Evolutionary conservation across 441 rosid species (phyloP), one percentile per base, ranked within the genome.

Genomic region (Erodium moschatum): DNA sequence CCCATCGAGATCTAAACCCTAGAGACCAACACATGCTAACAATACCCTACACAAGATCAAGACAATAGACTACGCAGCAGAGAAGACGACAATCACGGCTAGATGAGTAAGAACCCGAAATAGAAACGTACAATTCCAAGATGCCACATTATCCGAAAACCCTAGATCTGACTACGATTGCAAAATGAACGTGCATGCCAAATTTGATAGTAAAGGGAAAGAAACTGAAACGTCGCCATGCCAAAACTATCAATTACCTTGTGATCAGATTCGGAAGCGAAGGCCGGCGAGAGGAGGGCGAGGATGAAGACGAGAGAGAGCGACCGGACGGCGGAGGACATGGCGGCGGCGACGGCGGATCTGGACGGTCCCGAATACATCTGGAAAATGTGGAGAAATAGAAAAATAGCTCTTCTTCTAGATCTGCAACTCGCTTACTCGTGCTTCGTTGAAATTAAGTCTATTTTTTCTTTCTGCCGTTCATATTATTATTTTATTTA

Each of bases 191-290:
- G 58, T n/a, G 8, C 58, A 52, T n/a, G 58, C 19, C 8, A 52
- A 52, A 52, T 15, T 52, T 16, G 60, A 52, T 21, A 6, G 19
- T 4, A 52, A 52, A 2, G 19, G 21, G n/a, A 18, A 6, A 11
- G 20, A 1, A 27, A 60, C 21, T 2, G 19, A 3, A 54, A 21
- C 63, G 21, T 5, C 0, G 66, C 11, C 44, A 63, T 33, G 44
- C 13, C 0, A 11, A 42, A 42, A 10, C 13, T 11, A 69, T 33
- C 67, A 20, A 7, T 74, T 70, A 86, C 99, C 97, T 87, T 92
- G 90, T 95, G 99, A 89, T 92, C 97, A 67, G 93, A 86, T 81
- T 91, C 99, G 70, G 97, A 85, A 69, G 93, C 92, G 66, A 85
- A 73, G 31, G 81, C 80, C 27, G 77, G 79, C 13, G 84, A 73